Percentiles rank a stretch among this genome's conserved stretches.
These are phyloP conservation scores for Collariella sp. DNA, from an alignment of 495 filamentous ascomycete species.

Conservation along the genomic window DNA sequence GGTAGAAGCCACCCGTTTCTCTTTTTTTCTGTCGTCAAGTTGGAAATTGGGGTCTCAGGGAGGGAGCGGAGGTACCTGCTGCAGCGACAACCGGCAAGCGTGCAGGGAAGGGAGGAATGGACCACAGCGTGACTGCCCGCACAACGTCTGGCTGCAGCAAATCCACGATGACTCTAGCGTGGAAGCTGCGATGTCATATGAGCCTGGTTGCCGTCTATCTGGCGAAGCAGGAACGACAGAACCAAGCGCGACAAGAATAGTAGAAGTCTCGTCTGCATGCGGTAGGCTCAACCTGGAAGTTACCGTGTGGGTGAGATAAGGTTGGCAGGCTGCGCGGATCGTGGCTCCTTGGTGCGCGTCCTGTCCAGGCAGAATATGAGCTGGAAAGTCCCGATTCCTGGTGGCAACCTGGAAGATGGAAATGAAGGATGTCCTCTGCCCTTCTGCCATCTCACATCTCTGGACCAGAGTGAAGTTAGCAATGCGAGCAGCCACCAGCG, in stretches of 20 bases:
- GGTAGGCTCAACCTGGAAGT: not conserved
- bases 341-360: not conserved
- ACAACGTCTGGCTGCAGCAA: too few species aligned
- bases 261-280: too few species aligned
- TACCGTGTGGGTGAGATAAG: not conserved
- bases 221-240: too few species aligned
- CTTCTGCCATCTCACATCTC: not conserved
- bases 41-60: conserved; percentile 13
- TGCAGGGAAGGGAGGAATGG: not conserved
- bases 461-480: not conserved
- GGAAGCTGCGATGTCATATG: not conserved
- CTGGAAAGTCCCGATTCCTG: too few species aligned
- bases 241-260: too few species aligned
- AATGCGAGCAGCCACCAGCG: not conserved
- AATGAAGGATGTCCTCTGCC: not conserved
- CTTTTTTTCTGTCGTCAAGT: conserved; percentile 8
- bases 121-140: too few species aligned
- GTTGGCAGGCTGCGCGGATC: not conserved
- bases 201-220: too few species aligned
- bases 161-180: too few species aligned
- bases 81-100: conserved; percentile 1
- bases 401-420: too few species aligned
- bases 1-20: conserved; percentile 15
- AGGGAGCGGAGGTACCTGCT: not conserved
- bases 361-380: not conserved